Percentiles rank a stretch among this genome's conserved stretches.
Conservation (phyloP, 2,329 filamentous ascomycete genomes). For the Epichloe baconii region DNA sequence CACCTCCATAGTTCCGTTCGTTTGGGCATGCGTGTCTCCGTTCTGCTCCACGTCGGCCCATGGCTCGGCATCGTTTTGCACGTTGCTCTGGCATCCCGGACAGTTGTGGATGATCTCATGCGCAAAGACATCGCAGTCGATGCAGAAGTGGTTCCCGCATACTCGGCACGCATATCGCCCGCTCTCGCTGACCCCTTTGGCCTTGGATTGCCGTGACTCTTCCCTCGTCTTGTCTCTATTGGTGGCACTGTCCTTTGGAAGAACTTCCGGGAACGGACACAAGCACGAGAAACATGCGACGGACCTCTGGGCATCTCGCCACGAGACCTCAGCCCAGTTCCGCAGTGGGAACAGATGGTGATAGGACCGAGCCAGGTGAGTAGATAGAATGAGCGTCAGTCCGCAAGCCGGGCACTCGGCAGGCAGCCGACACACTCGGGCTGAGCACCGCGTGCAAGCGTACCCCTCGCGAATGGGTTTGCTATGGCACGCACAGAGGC, state of each 20-base stretch:
- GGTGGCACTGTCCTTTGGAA: constrained; percentile 14
- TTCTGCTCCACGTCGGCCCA: constrained; percentile 21
- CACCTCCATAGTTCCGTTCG: constrained; percentile 32
- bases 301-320: constrained; percentile 53
- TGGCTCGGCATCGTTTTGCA: constrained; percentile 4
- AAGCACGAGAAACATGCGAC: constrained; percentile 69
- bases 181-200: constrained; percentile 67
- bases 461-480: constrained; percentile 75
- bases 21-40: constrained; percentile 16
- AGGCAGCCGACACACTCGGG: constrained; percentile 81
- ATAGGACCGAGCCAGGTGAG: constrained; percentile 83
- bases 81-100: constrained; percentile 63
- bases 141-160: constrained; percentile 89
- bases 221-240: constrained; percentile 12
- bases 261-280: constrained; percentile 49
- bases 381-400: constrained; percentile 85
- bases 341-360: constrained; percentile 83
- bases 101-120: constrained; percentile 95
- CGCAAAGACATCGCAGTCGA: constrained; percentile 92
- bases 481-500: constrained; percentile 84
- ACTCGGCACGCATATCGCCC: constrained; percentile 77
- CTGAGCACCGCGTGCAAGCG: constrained; percentile 73
- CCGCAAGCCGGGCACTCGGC: constrained; percentile 85
- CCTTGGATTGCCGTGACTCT: constrained; percentile 12
- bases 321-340: constrained; percentile 85